Evolutionary conservation across 192 early-diverging fungal species (phyloP).

Genomic region (Irineochytrium annulatum): DNA sequence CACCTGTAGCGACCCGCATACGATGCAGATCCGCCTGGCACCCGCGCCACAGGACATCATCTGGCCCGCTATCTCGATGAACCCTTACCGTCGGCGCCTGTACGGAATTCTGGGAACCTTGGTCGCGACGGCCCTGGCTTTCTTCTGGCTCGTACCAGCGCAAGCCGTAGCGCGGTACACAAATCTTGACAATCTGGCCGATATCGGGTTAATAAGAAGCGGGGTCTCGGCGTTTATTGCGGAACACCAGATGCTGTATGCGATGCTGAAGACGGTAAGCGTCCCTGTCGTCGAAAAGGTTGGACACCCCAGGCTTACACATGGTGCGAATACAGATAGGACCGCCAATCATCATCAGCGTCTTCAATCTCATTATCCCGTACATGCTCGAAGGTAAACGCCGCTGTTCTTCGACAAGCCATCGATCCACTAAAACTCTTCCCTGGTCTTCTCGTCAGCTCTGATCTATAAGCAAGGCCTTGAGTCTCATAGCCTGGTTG

Average conservation of each 20-base stretch:
- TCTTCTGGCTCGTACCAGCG: conserved; percentile 45
- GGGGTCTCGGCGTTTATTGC: conserved; percentile 13
- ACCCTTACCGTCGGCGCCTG: conserved; percentile 25
- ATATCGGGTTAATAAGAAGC: conserved; percentile 15
- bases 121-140: conserved; percentile 18
- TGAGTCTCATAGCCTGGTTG: conserved; percentile 28
- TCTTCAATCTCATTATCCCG: conserved; percentile 32
- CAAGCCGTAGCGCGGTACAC: conserved; percentile 28
- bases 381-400: conserved; percentile 44
- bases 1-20: conserved; percentile 20
- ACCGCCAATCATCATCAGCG: conserved; percentile 31
- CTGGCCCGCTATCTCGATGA: conserved; percentile 35
- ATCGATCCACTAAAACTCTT: neutral
- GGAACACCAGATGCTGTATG: conserved; percentile 11
- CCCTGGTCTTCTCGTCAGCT: conserved; percentile 11
- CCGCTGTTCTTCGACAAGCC: neutral
- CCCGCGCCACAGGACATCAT: conserved; percentile 42
- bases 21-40: conserved; percentile 34
- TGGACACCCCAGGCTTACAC: conserved; percentile 1
- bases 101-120: conserved; percentile 20
- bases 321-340: conserved; percentile 24
- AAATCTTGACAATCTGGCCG: conserved; percentile 27
- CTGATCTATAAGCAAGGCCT: conserved; percentile 32
- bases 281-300: conserved; percentile 32
- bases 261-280: conserved; percentile 29